Evolutionary conservation across 495 filamentous ascomycete species (phyloP).

Genomic region (Penicillium canariense): DNA sequence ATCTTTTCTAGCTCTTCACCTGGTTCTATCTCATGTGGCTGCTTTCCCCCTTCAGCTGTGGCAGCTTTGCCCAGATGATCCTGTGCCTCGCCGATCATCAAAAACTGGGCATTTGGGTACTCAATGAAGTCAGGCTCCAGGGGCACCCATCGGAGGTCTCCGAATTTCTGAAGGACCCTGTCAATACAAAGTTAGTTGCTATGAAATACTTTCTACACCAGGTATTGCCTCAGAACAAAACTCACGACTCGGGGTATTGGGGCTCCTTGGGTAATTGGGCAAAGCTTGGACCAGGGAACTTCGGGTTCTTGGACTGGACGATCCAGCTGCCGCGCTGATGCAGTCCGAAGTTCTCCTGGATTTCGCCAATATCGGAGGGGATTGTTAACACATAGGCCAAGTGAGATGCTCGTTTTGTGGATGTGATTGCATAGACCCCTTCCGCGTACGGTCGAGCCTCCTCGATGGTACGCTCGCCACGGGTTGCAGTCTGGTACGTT

Average conservation of each 20-base stretch:
- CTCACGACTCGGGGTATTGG: conserved; percentile 72
- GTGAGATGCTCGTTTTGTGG: conserved; percentile 67
- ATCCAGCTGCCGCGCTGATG: conserved; percentile 72
- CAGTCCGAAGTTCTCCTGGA: conserved; percentile 78
- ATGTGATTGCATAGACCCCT: conserved; percentile 83
- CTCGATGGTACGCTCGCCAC: conserved; percentile 64
- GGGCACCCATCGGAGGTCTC: conserved; percentile 69
- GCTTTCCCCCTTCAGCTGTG: conserved; percentile 55
- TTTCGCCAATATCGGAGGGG: conserved; percentile 64
- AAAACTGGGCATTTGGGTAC: conserved; percentile 74
- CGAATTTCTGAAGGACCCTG: conserved; percentile 70
- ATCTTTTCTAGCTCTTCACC: conserved; percentile 57
- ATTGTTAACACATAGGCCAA: conserved; percentile 81
- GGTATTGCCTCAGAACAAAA: background rate
- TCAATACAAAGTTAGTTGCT: background rate
- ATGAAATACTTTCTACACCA: background rate
- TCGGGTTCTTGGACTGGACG: conserved; percentile 77
- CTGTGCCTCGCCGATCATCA: conserved; percentile 74
- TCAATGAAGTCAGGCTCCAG: conserved; percentile 74
- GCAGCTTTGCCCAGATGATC: conserved; percentile 59
- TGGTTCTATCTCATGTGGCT: conserved; percentile 61
- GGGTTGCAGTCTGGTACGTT: conserved; percentile 77
- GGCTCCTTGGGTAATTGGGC: conserved; percentile 62
- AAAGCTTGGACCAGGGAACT: conserved; percentile 60
- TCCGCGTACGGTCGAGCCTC: conserved; percentile 75